A percentile compares a stretch with the other conserved stretches of the same genome.
Evolutionary conservation across 306 rosid genomes (phyloP).

Genomic region (Hippophae tibetana): DNA sequence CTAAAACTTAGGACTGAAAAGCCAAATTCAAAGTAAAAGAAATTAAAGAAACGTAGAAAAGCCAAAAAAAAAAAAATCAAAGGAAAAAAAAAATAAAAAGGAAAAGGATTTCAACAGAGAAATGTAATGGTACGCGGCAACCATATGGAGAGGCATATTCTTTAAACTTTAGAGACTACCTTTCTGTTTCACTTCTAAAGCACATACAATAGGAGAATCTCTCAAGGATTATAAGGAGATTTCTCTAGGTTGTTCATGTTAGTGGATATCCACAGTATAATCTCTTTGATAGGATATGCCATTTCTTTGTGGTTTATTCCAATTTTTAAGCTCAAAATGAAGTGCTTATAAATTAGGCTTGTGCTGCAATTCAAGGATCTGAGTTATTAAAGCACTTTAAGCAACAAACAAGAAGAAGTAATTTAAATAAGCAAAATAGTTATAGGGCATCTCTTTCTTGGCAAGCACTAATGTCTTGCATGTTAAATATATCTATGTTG

Average conservation of each 20-base stretch:
- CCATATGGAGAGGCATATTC: too few species aligned
- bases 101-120: too few species aligned
- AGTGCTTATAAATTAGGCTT: conserved; percentile 18
- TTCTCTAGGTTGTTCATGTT: background rate
- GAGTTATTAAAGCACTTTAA: conserved; percentile 6
- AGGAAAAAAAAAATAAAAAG: too few species aligned
- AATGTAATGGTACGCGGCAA: too few species aligned
- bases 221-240: background rate
- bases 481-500: background rate
- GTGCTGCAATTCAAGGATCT: background rate
- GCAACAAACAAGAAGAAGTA: background rate
- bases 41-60: too few species aligned
- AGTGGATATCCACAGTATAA: conserved; percentile 16
- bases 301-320: conserved; percentile 31
- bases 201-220: background rate
- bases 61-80: too few species aligned
- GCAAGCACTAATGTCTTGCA: conserved; percentile 29
- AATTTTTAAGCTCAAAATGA: conserved; percentile 13
- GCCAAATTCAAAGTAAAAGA: background rate
- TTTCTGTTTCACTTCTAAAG: background rate
- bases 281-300: conserved; percentile 33
- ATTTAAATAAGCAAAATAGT: conserved; percentile 37
- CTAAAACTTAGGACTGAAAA: background rate
- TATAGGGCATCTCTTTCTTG: conserved; percentile 52
- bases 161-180: too few species aligned